Base-by-base conservation (phyloP, 305 asterid species). In the Striga hermonthica region DNA sequence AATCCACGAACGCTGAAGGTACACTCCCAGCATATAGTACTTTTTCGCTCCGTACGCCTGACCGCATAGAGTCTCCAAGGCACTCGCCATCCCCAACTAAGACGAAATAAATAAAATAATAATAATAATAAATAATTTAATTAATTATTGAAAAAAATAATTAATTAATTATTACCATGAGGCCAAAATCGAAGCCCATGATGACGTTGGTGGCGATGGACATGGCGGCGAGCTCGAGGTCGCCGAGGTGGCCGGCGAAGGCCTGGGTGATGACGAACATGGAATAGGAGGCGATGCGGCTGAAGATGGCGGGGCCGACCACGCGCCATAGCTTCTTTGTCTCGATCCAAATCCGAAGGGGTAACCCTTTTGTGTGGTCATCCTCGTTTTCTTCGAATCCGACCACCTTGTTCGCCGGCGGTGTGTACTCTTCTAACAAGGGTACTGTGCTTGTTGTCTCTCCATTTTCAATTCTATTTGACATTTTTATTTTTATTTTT, bases 81-180 rank as follows among this genome's bases (percentile, higher is more conserved):
- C 98, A 68, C 96, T 89, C 57, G 95, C 95, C 98, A 91, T 89
- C 0, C 98, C 98, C 0, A 91, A 49, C 95, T 90, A 68, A n/a
- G 4, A 57, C n/a, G n/a, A n/a, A n/a, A n/a, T n/a, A n/a, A n/a
- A n/a, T n/a, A 35, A 11, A 4, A 35, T 11, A 4, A 0, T 4
- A 57, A 57, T 28, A 56, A 5, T 4, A 54, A 54, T 47, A 49
- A 49, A n/a, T 4, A n/a, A n/a, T 22, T 22, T 4, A 54, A 54
- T 13, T 47, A 16, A 54, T 16, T 6, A 15, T 7, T 6, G n/a
- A 34, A 10, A 4, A 35, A 35, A 4, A 0, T 4, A 57, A 57
- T 28, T 4, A 54, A 54, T 13, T 47, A 16, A 54, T 16, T 6
- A 15, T 7, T 6, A 90, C 97, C 85, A 91, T 31, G 55, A 91